Evolutionary conservation across 768 basidiomycete species (phyloP).

Genomic region (Xanthoconium stramineum): DNA sequence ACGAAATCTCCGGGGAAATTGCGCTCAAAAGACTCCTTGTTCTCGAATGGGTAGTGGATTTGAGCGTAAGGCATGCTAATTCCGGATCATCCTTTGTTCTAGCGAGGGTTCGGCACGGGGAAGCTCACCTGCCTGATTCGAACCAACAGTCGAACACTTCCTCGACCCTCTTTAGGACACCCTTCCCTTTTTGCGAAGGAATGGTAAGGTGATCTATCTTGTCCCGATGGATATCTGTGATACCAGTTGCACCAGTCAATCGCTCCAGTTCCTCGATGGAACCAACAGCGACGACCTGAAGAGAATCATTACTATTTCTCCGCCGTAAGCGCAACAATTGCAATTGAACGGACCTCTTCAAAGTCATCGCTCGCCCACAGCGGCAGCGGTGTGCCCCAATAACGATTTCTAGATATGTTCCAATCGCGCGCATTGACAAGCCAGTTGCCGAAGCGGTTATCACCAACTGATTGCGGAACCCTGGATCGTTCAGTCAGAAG

Average conservation of each 20-base stretch:
- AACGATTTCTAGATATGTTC: slow-evolving; percentile 98
- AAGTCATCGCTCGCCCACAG: slow-evolving; percentile 93
- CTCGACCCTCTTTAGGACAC: slow-evolving; percentile 81
- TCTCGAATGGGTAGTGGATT: slow-evolving; percentile 97
- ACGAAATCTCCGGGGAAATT: slow-evolving; percentile 96
- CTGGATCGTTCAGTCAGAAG: slow-evolving; percentile 35
- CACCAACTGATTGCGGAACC: slow-evolving; percentile 91
- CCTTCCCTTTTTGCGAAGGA: slow-evolving; percentile 87
- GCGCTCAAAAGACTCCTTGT: slow-evolving; percentile 79
- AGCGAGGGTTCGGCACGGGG: not conserved
- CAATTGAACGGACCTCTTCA: slow-evolving; percentile 56
- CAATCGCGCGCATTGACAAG: slow-evolving; percentile 97
- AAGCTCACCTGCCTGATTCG: slow-evolving; percentile 88
- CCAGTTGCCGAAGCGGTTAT: slow-evolving; percentile 96
- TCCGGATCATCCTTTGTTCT: not conserved
- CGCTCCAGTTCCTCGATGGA: slow-evolving; percentile 86
- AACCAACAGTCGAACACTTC: slow-evolving; percentile 99
- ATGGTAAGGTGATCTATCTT: slow-evolving; percentile 96
- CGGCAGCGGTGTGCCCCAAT: slow-evolving; percentile 98
- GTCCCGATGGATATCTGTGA: slow-evolving; percentile 90
- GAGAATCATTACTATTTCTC: not conserved
- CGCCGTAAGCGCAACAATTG: not conserved
- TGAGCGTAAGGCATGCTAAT: slow-evolving; percentile 97
- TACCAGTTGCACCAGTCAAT: slow-evolving; percentile 78
- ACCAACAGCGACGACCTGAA: slow-evolving; percentile 76